Evolutionary conservation across 768 basidiomycete genomes (phyloP).

Genomic region (Phaeotremella skinneri): DNA sequence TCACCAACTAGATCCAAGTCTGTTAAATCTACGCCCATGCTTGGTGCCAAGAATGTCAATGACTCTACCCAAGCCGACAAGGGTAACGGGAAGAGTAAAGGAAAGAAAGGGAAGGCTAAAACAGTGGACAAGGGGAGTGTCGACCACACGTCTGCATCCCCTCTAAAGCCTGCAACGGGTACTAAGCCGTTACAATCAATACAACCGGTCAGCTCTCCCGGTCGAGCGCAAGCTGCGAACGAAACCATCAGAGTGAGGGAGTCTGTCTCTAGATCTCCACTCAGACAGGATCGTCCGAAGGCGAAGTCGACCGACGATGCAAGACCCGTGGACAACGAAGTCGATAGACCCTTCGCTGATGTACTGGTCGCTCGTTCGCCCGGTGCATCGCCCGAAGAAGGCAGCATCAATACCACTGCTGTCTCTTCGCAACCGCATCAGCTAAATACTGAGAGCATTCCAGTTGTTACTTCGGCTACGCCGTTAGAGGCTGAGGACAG

Average conservation of each 20-base stretch:
- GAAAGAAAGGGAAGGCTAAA: conserved; percentile 16
- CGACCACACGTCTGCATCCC: too few relatives aligned
- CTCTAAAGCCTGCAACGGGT: too few relatives aligned
- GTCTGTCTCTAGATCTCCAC: conserved; percentile 1
- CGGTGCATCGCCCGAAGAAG: too few relatives aligned
- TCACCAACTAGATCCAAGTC: conserved; percentile 9
- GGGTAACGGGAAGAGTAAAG: conserved; percentile 8
- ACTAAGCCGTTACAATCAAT: too few relatives aligned
- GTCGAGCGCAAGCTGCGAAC: background rate
- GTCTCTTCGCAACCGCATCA: too few relatives aligned
- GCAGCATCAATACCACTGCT: too few relatives aligned
- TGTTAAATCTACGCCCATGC: background rate
- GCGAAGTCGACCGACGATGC: background rate
- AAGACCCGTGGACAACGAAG: too few relatives aligned
- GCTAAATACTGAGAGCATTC: background rate
- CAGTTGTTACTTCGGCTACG: too few relatives aligned
- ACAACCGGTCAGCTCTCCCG: background rate
- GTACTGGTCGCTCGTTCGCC: too few relatives aligned
- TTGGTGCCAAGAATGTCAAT: background rate
- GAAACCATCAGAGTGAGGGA: background rate
- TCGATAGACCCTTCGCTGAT: too few relatives aligned
- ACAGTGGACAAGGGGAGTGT: background rate
- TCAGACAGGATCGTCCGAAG: conserved; percentile 8
- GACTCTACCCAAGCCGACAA: conserved; percentile 10
- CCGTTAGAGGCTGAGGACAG: conserved; percentile 23